These are phyloP conservation scores for Potentilla sterilis DNA, from an alignment of 306 rosid genomes.

Conservation along the genomic window DNA sequence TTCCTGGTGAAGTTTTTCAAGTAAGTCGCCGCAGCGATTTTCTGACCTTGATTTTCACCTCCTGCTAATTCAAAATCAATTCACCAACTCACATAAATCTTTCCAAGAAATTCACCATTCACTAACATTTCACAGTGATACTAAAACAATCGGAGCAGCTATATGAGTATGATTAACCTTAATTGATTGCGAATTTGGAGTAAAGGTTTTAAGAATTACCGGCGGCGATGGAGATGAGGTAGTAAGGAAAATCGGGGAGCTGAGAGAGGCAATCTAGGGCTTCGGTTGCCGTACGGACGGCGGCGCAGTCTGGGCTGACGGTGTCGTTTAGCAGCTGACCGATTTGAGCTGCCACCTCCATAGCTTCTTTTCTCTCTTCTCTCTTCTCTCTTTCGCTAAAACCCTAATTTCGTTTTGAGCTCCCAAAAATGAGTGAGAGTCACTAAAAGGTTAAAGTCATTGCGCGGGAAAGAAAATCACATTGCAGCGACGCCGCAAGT, in stretches of 20 bases:
- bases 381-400: constrained; percentile 5
- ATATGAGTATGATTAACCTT: not conserved
- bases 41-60: constrained; percentile 60
- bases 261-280: constrained; percentile 61
- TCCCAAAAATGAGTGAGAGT: not conserved
- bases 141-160: not conserved
- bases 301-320: constrained; percentile 47
- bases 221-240: constrained; percentile 53
- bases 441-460: not conserved
- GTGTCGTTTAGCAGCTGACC: constrained; percentile 56
- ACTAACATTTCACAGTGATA: not conserved
- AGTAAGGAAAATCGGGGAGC: constrained; percentile 53
- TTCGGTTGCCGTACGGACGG: constrained; percentile 49
- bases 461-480: constrained; percentile 59
- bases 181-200: not conserved
- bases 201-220: constrained; percentile 26
- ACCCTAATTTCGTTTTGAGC: constrained; percentile 42
- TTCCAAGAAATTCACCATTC: not conserved
- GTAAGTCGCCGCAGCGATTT: constrained; percentile 72
- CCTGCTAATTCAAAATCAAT: constrained; percentile 28
- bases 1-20: constrained; percentile 71
- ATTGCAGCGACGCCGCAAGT: not conserved
- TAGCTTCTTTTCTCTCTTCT: not conserved
- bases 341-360: constrained; percentile 49
- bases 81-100: not conserved